Base-by-base conservation (phyloP, 129 eudicot genomes). In the Ambrosia artemisiifolia region DNA sequence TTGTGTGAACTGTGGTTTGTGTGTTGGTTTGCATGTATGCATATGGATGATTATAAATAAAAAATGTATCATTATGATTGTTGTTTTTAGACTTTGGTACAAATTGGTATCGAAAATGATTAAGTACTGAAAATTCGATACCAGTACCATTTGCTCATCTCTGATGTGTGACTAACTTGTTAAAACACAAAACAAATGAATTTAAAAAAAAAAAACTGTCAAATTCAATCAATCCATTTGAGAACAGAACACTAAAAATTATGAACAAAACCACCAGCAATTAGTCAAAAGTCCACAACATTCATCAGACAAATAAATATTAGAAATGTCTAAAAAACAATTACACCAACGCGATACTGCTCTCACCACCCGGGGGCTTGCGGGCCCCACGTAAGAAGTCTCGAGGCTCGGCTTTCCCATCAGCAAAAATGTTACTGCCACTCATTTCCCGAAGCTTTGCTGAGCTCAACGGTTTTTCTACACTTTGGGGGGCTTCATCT, bases 311-410 rank as follows among this genome's bases (percentile, higher is more conserved):
- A 69, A 40, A 57, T 72, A 72, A 72, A 72, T 72, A 24, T 49
- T 44, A 72, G 30, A 71, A 72, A 43, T 3, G 16, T 57, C 49
- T 57, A 28, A 57, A 28, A 74, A 75, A 4, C 53, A 2, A 78
- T 82, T 82, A 93, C 64, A 93, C 96, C 83, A 93, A 73, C 19
- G 98, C 92, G 67, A 94, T 94, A 85, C 95, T 94, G 91, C 98
- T 94, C 76, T 87, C 96, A 0, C 98, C 98, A 38, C 98, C 98
- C 1, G 98, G 98, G 42, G 98, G 98, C 85, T 94, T 94, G 74
- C 98, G 96, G 24, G 82, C 98, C 18, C 97, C 91, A 2, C 98
- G 92, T 40, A 87, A 79, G 83, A 79, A 90, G 83, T 84, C 97
- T 11, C 97, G 86, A 8, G 92, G 75, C 70, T 94, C 97, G 7